A percentile compares a stretch with the other conserved stretches of the same genome.
phyloP scores from a whole-genome alignment of 2,329 filamentous ascomycete genomes.

The Cercospora berteroae region DNA sequence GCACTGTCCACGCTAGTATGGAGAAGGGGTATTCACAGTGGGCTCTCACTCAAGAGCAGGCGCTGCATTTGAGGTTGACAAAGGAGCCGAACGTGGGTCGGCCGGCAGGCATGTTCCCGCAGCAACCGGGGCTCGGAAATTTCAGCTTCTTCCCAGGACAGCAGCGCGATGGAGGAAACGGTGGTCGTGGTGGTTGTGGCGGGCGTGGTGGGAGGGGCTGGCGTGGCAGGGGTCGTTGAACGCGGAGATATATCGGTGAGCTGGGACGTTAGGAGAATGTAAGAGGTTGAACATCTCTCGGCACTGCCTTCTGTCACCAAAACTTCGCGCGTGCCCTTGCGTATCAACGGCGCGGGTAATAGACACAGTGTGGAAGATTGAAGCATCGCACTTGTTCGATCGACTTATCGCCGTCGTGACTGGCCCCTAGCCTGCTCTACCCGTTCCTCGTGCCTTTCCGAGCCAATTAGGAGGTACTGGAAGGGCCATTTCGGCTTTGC shows the following conservation, averaged over 20 bases:
- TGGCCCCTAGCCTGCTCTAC: no score
- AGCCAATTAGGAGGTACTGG: no score
- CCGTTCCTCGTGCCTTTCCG: no score
- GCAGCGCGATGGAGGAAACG: background rate
- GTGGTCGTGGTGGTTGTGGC: constrained; percentile 1
- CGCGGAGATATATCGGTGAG: background rate
- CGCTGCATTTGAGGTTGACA: constrained; percentile 20
- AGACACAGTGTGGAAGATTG: no score
- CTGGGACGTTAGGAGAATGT: background rate
- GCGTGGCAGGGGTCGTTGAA: background rate
- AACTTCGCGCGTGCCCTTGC: no score
- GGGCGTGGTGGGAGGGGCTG: constrained; percentile 9
- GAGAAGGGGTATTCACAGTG: constrained; percentile 23
- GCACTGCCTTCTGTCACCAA: no score
- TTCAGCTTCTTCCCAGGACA: constrained; percentile 23
- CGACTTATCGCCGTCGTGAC: no score
- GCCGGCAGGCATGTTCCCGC: constrained; percentile 13
- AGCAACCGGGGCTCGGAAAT: background rate
- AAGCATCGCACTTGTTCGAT: no score
- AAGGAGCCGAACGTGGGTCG: constrained; percentile 20
- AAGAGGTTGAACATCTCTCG: background rate
- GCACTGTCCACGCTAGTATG: constrained; percentile 20
- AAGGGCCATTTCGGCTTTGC: no score
- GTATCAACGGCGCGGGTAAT: background rate
- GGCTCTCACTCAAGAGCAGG: constrained; percentile 24